A percentile compares a stretch with the other conserved stretches of the same genome.
Conservation (phyloP, 2,329 filamentous ascomycete genomes). For the Fusarium palustre region DNA sequence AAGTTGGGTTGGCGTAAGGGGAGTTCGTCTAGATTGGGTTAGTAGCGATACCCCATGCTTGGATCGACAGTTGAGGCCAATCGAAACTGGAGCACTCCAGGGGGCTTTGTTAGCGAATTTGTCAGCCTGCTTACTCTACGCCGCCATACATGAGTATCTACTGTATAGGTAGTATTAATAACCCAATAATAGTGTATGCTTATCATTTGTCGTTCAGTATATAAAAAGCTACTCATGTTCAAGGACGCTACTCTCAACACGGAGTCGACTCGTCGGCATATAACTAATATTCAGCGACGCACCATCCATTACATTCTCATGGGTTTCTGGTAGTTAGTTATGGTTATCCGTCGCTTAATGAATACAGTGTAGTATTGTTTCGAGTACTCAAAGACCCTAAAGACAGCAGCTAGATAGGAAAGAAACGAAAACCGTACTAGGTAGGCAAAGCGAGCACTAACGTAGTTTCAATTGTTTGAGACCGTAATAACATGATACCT, state of each 20-base stretch:
- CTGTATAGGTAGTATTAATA: not conserved
- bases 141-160: not conserved
- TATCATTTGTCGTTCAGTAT: not conserved
- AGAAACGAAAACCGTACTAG: rapidly evolving
- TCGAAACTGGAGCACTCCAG: conserved; percentile 13
- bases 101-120: conserved; percentile 22
- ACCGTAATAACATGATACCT: not conserved
- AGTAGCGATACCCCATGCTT: conserved; percentile 23
- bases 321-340: not conserved
- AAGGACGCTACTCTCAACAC: not conserved
- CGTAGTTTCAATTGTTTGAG: not conserved
- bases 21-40: conserved; percentile 24
- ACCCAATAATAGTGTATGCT: not conserved
- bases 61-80: conserved; percentile 34
- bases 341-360: not conserved
- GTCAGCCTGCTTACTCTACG: conserved; percentile 21
- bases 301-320: not conserved
- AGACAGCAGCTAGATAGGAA: not conserved
- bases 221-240: too few species aligned
- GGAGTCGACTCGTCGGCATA: not conserved
- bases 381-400: not conserved
- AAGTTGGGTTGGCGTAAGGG: conserved; percentile 17
- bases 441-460: not conserved
- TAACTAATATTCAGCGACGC: not conserved
- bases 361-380: not conserved